Evolutionary conservation across 345 rosid species (phyloP), one percentile per base, ranked within the genome.

Genomic region (Boechera retrofracta): DNA sequence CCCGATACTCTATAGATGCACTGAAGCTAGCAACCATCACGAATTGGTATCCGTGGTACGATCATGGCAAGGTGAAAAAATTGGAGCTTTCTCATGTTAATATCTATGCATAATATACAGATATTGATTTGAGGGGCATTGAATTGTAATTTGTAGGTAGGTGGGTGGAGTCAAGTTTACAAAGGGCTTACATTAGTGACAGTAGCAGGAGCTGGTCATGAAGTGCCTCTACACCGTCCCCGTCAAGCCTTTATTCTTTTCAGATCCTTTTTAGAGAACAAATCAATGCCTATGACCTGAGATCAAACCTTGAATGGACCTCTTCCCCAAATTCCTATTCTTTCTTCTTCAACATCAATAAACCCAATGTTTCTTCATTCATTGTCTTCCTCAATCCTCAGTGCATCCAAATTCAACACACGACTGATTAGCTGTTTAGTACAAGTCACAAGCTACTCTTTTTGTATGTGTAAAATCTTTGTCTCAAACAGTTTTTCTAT

Each of bases 151-250:
- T 47, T 72, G 24, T 56, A 94, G 98, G 97, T 90, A 69, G 98
- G 95, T 12, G 97, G 98, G 13, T 92, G 98, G 97, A 89, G 97
- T 89, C 98, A 94, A 86, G 89, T 81, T 35, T 94, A 92, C 81
- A 63, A 79, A 82, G 97, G 98, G 39, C 86, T 94, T 77, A 89
- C 97, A 10, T 76, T 92, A 16, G 93, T 94, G 3, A 86, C 97
- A 18, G 90, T 94, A 15, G 84, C 78, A 6, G 98, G 98, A 75
- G 97, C 98, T 33, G 98, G 98, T 54, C 98, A 94, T 16, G 98
- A 94, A 76, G 98, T 92, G 69, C 98, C 98, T 0, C 84, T 92
- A 33, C 97, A 77, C 67, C 88, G 92, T 21, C 97, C 98, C 3
- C 91, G 97, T 54, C 88, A 90, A 82, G 94, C 97, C 12, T 94